These are phyloP conservation scores for Perkinsus marinus DNA, from an alignment of 169 alveolate genomes.

Conservation along the genomic window DNA sequence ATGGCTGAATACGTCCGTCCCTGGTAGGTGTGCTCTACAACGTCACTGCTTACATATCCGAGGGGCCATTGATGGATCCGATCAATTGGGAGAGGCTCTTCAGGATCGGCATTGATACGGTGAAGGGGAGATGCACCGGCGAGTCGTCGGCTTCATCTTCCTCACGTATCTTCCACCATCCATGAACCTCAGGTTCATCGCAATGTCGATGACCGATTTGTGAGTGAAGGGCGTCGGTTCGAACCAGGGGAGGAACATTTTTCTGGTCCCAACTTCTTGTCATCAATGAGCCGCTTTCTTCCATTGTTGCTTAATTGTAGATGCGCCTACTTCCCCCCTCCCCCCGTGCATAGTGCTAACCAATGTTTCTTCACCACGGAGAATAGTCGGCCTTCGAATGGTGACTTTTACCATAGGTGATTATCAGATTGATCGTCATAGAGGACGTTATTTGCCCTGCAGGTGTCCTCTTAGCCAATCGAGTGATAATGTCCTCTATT, in stretches of 20 bases:
- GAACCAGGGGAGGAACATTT: not conserved
- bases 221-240: not conserved
- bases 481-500: too few species aligned
- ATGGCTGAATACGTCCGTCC: too few species aligned
- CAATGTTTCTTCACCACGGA: not conserved
- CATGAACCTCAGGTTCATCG: not conserved
- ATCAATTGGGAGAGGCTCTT: not conserved
- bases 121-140: not conserved
- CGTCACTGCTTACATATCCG: too few species aligned
- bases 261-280: not conserved
- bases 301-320: not conserved
- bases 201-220: not conserved
- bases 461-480: too few species aligned
- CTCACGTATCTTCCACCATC: not conserved
- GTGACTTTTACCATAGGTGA: not conserved
- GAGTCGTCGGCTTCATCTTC: not conserved
- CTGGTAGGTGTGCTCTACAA: too few species aligned
- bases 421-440: not conserved
- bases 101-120: not conserved
- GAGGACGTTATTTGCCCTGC: not conserved
- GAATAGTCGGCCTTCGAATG: not conserved
- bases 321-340: not conserved
- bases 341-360: not conserved
- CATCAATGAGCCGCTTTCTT: not conserved
- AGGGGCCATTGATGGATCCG: too few species aligned